Percentiles rank a stretch among this genome's conserved stretches.
Conservation (phyloP, 2,329 filamentous ascomycete genomes). For the Colletotrichum liaoningense region DNA sequence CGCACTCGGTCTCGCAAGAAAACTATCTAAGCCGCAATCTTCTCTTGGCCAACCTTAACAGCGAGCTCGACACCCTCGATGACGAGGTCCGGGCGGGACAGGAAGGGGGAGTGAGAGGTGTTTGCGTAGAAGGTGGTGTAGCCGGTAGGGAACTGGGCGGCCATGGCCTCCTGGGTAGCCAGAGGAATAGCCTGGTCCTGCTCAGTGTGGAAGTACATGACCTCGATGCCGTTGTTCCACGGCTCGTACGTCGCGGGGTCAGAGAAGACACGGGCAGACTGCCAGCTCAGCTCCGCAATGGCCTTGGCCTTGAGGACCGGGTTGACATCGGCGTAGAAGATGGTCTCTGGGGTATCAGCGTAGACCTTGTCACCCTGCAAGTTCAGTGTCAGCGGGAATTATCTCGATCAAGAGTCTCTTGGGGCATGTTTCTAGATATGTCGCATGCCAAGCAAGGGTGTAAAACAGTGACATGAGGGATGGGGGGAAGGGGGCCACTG, state of each 20-base stretch:
- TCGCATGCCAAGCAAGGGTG: neutral
- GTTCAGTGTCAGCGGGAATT: slow-evolving; percentile 3
- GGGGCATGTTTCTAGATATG: neutral
- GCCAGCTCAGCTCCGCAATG: slow-evolving; percentile 25
- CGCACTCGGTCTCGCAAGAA: neutral
- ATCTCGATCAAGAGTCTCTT: neutral
- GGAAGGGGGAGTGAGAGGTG: slow-evolving; percentile 31
- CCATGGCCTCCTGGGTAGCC: slow-evolving; percentile 38
- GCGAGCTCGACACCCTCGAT: slow-evolving; percentile 30
- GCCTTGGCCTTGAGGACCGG: slow-evolving; percentile 29
- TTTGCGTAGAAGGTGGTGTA: slow-evolving; percentile 25
- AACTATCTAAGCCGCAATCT: slow-evolving; percentile 7
- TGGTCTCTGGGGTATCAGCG: slow-evolving; percentile 18
- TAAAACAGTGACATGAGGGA: slow-evolving; percentile 24
- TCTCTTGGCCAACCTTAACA: slow-evolving; percentile 23
- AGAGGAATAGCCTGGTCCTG: slow-evolving; percentile 40
- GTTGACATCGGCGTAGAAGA: slow-evolving; percentile 43
- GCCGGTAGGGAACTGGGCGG: slow-evolving; percentile 33
- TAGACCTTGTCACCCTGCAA: slow-evolving; percentile 30
- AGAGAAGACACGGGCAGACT: slow-evolving; percentile 37
- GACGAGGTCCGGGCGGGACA: slow-evolving; percentile 27
- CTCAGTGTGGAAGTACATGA: slow-evolving; percentile 41
- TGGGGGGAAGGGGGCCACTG: neutral
- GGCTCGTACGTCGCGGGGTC: slow-evolving; percentile 41
- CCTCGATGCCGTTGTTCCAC: slow-evolving; percentile 42